Base-by-base conservation (phyloP, 495 filamentous ascomycete genomes). In the Xylaria bambusicola region DNA sequence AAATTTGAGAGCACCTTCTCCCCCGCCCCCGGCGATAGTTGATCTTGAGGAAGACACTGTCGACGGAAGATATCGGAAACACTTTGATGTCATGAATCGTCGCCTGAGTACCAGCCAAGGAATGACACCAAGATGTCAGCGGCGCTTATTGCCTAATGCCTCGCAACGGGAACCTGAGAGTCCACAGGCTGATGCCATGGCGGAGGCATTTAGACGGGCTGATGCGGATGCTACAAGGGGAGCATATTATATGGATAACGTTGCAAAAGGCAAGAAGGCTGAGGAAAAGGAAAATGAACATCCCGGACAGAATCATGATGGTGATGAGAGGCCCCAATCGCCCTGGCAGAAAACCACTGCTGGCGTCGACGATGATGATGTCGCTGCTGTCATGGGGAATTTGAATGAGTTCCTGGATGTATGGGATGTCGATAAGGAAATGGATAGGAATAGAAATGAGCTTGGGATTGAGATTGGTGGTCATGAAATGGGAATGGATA, bases 391-490 rank as follows among this genome's bases (percentile, higher is more conserved):
- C 0, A 52, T 80, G 61, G 62, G 72, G 10, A 74, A 80, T 53
- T 48, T 80, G 13, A 66, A 71, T 48, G 71, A 79, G 6, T 79
- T 78, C 45, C 52, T 80, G 6, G 66, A 66, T 8, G 61, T 56
- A 18, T 77, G 73, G 73, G 71, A 80, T 49, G 57, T 78, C 0
- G 72, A 79, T 6, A 57, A 61, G 3, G 75, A 78, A 50, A 62
- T 79, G 0, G 66, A 61, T 7, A 68, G 36, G 20, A 66, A 40
- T 48, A 52, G 12, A 55, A 20, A 31, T 49, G 23, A 20, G 64
- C 53, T 45, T 12, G 56, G n/a, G n/a, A n/a, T n/a, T n/a, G n/a
- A n/a, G n/a, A n/a, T n/a, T n/a, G n/a, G n/a, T n/a, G n/a, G n/a
- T n/a, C n/a, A n/a, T n/a, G 36, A 26, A 66, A 40, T 48, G 52